phyloP scores from a whole-genome alignment of 768 basidiomycete genomes.

The Boletellus emodensis region DNA sequence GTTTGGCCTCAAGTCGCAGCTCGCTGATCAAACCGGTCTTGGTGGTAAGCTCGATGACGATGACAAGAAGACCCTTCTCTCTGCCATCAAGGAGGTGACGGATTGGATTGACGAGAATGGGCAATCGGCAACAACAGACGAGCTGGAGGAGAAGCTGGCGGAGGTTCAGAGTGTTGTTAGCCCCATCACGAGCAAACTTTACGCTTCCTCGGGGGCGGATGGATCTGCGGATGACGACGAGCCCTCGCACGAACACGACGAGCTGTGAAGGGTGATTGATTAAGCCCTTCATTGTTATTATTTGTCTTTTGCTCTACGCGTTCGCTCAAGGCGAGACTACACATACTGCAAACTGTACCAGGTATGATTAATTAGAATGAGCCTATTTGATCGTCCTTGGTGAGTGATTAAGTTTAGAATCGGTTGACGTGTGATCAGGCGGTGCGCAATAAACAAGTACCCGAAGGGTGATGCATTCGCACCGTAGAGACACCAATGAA shows the following conservation, averaged over 20 bases:
- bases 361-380: slow-evolving; percentile 15
- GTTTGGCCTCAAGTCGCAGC: slow-evolving; percentile 83
- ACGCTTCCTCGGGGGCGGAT: slow-evolving; percentile 42
- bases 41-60: slow-evolving; percentile 82
- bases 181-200: slow-evolving; percentile 85
- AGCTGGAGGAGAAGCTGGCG: slow-evolving; percentile 84
- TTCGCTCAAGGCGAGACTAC: not conserved
- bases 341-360: slow-evolving; percentile 1
- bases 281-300: slow-evolving; percentile 5
- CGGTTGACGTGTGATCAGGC: no score
- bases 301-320: slow-evolving; percentile 1
- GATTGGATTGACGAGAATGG: slow-evolving; percentile 92
- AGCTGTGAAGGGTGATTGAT: slow-evolving; percentile 36
- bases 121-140: slow-evolving; percentile 71
- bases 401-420: not conserved
- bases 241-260: slow-evolving; percentile 47
- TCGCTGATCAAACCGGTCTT: slow-evolving; percentile 83
- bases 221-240: slow-evolving; percentile 40
- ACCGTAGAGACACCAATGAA: not conserved
- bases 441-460: not conserved
- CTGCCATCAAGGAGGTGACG: slow-evolving; percentile 79
- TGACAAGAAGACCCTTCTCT: slow-evolving; percentile 80
- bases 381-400: not conserved
- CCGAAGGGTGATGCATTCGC: not conserved
- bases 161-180: slow-evolving; percentile 73